These are phyloP conservation scores for Trypanosoma congolense DNA, from an alignment of 208 protist genomes.

Conservation along the genomic window DNA sequence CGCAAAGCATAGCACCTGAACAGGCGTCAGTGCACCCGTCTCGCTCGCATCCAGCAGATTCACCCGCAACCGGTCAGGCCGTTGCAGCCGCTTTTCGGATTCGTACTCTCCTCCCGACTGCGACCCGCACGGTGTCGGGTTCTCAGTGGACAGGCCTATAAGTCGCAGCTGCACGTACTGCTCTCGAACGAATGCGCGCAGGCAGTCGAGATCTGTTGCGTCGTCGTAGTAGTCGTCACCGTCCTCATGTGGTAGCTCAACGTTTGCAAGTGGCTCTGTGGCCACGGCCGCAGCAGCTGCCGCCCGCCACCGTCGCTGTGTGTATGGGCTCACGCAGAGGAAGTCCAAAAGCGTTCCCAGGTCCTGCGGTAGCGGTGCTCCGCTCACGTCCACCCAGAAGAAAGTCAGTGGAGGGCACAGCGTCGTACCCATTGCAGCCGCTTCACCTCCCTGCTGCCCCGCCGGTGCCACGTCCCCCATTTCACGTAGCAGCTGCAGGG, in stretches of 20 bases:
- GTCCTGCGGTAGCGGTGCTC: constrained; percentile 3
- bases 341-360: constrained; percentile 11
- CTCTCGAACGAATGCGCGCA: constrained; percentile 13
- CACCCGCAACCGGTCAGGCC: neutral
- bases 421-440: no score
- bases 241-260: neutral
- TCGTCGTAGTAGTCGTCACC: neutral
- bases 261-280: neutral
- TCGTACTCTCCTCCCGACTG: neutral
- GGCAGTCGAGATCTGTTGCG: constrained; percentile 1
- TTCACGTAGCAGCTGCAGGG: neutral
- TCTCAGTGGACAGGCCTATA: constrained; percentile 1
- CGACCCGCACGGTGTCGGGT: no score
- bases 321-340: neutral
- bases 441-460: neutral
- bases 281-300: neutral
- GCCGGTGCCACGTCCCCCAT: neutral
- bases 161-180: constrained; percentile 15
- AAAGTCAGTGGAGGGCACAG: constrained; percentile 6
- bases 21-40: neutral
- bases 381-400: constrained; percentile 19
- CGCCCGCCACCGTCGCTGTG: constrained; percentile 10
- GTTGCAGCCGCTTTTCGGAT: no score
- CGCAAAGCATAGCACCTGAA: constrained; percentile 13
- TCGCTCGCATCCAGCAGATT: constrained; percentile 8